Percentiles rank a stretch among this genome's conserved stretches.
phyloP scores from a whole-genome alignment of 2,329 filamentous ascomycete genomes.

The Calonectria naviculata region DNA sequence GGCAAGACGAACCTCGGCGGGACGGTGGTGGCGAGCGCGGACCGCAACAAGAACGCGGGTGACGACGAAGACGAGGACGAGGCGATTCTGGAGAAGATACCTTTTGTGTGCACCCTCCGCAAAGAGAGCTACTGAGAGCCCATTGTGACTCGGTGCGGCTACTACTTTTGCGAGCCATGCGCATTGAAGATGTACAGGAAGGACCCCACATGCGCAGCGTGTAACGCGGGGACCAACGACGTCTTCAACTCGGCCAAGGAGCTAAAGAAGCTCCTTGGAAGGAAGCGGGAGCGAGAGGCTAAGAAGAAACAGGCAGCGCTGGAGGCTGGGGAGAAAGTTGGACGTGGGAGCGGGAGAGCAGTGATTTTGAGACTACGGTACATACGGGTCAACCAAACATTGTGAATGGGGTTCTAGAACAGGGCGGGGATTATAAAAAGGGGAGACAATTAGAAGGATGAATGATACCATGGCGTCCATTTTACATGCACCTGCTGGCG shows the following conservation, averaged over 20 bases:
- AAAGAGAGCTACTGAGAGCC: conserved; percentile 81
- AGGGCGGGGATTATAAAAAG: not conserved
- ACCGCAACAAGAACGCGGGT: conserved; percentile 51
- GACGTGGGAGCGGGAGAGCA: conserved; percentile 45
- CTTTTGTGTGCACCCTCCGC: conserved; percentile 91
- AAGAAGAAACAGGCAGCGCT: conserved; percentile 66
- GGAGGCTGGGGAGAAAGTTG: conserved; percentile 62
- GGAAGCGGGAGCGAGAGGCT: conserved; percentile 72
- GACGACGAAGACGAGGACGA: conserved; percentile 70
- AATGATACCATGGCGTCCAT: not conserved
- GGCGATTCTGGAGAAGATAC: conserved; percentile 82
- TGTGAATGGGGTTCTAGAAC: not conserved
- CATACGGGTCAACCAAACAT: not conserved
- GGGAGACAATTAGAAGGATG: not conserved
- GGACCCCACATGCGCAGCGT: conserved; percentile 87
- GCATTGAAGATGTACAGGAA: conserved; percentile 88
- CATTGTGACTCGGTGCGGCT: conserved; percentile 88
- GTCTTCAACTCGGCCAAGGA: conserved; percentile 92
- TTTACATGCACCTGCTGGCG: no score
- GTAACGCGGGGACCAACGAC: conserved; percentile 85
- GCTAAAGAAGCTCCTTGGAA: conserved; percentile 82
- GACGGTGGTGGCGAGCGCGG: conserved; percentile 70
- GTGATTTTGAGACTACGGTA: not conserved
- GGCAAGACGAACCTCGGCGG: conserved; percentile 72
- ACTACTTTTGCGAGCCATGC: conserved; percentile 96